These are phyloP conservation scores for Xylariaceae sp. DNA, from an alignment of 2,329 filamentous ascomycete species.

Conservation along the genomic window DNA sequence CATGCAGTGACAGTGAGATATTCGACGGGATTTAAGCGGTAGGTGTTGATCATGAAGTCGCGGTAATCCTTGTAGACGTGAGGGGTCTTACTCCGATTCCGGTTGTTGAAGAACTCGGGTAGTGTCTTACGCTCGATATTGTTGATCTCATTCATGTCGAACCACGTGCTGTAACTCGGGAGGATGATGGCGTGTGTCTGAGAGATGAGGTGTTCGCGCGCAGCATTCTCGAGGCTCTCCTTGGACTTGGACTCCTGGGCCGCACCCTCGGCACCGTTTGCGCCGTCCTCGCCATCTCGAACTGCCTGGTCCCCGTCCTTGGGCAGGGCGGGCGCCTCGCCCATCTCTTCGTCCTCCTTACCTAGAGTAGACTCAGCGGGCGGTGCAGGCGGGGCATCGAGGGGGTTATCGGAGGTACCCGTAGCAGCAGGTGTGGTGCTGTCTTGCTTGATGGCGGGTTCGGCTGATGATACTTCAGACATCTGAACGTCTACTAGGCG, in stretches of 20 bases:
- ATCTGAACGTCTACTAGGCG: conserved; percentile 55
- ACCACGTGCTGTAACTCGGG: conserved; percentile 97
- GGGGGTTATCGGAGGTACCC: conserved; percentile 54
- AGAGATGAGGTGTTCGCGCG: conserved; percentile 83
- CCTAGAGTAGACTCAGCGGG: conserved; percentile 55
- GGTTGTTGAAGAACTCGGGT: conserved; percentile 96
- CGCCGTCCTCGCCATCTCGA: conserved; percentile 41
- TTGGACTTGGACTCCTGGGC: conserved; percentile 65
- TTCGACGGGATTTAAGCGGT: conserved; percentile 89
- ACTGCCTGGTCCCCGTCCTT: conserved; percentile 42
- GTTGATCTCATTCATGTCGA: conserved; percentile 93
- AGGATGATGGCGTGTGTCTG: conserved; percentile 96
- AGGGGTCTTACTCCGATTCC: conserved; percentile 96
- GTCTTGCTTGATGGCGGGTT: conserved; percentile 55
- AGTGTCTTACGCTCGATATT: conserved; percentile 89
- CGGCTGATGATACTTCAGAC: conserved; percentile 45
- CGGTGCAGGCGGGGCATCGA: conserved; percentile 63
- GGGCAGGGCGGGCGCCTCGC: conserved; percentile 52
- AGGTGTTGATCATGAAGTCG: conserved; percentile 99
- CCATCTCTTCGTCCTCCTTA: conserved; percentile 76
- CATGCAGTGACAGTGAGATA: conserved; percentile 97
- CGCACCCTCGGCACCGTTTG: conserved; percentile 42
- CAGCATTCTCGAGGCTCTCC: conserved; percentile 74
- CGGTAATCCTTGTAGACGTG: conserved; percentile 98
- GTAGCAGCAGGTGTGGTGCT: conserved; percentile 54